A percentile compares a stretch with the other conserved stretches of the same genome.
These are phyloP conservation scores for Neurospora sp. DNA, from an alignment of 495 filamentous ascomycete species.

Conservation along the genomic window DNA sequence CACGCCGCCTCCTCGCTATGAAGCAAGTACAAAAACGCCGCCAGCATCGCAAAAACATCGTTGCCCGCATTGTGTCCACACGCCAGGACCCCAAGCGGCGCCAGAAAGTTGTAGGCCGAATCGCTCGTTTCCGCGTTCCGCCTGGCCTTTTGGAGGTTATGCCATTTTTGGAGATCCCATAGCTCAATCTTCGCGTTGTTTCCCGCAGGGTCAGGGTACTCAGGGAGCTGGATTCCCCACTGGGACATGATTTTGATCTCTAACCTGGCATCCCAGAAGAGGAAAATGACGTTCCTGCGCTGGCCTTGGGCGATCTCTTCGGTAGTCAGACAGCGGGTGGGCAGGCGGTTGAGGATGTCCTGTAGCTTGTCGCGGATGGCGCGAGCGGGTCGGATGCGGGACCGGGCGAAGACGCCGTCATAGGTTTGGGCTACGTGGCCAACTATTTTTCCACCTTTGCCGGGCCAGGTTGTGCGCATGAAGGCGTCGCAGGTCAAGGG, in stretches of 20 bases:
- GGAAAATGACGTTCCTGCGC: not conserved
- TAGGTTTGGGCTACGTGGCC: not conserved
- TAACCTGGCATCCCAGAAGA: not conserved
- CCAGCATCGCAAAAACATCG: not conserved
- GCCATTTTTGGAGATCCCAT: not conserved
- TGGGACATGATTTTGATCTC: not conserved
- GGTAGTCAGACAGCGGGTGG: not conserved
- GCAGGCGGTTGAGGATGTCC: not conserved
- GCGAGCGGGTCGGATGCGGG: not conserved
- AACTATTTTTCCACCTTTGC: not conserved
- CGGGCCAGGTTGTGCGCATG: not conserved
- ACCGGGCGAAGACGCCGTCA: not conserved
- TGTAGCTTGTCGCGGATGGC: not conserved
- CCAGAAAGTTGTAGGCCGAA: not conserved
- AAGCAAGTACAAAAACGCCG: not conserved
- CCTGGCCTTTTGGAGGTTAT: not conserved
- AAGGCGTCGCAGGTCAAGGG: not conserved
- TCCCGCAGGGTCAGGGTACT: not conserved
- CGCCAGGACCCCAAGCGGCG: not conserved
- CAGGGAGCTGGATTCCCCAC: not conserved
- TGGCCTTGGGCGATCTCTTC: not conserved
- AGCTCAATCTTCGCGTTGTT: not conserved
- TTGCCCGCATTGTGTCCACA: not conserved
- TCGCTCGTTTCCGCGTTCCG: not conserved
- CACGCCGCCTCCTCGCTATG: not conserved